Evolutionary conservation across 23 red algal species (phyloP).

Genomic region (Gracilariopsis chorda): DNA sequence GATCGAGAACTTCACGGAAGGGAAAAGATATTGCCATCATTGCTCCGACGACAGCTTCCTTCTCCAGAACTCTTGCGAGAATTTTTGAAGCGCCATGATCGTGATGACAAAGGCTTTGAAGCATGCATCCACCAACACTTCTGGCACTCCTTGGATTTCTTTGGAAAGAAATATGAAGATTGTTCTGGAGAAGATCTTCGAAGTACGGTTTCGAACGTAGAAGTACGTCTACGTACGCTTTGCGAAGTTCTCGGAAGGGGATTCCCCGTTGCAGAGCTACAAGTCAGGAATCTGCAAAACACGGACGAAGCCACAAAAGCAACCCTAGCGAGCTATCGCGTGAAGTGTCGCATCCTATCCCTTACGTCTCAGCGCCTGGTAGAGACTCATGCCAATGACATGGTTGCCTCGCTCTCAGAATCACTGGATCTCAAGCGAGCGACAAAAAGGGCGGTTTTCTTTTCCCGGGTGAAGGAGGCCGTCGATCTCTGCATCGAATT

Average conservation of each 20-base stretch:
- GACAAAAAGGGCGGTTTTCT: conserved; percentile 14
- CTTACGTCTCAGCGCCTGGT: conserved; percentile 14
- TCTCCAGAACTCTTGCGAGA: conserved; percentile 1
- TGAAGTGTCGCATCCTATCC: conserved; percentile 15
- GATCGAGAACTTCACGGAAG: not conserved
- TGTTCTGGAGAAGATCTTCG: conserved; percentile 5
- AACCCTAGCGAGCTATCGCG: conserved; percentile 4
- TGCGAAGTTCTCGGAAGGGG: not conserved
- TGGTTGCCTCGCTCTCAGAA: conserved; percentile 4
- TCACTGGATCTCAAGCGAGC: conserved; percentile 8
- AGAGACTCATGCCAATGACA: not conserved
- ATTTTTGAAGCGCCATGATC: not conserved
- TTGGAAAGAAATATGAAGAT: not conserved
- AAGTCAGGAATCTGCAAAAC: not conserved
- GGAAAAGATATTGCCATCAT: not conserved
- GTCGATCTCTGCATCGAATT: conserved; percentile 14
- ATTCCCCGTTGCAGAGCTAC: not conserved
- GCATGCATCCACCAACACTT: conserved; percentile 8
- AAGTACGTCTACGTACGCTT: not conserved
- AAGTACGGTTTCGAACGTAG: not conserved
- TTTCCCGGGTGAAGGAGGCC: conserved; percentile 22
- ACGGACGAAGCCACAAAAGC: not conserved
- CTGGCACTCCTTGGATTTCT: conserved; percentile 7
- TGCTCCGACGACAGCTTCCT: conserved; percentile 34
- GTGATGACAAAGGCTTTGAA: not conserved